Percentiles rank a stretch among this genome's conserved stretches.
Evolutionary conservation across 108 stramenopile genomes (phyloP).

Genomic region (Cyclostephanos invisitatus): DNA sequence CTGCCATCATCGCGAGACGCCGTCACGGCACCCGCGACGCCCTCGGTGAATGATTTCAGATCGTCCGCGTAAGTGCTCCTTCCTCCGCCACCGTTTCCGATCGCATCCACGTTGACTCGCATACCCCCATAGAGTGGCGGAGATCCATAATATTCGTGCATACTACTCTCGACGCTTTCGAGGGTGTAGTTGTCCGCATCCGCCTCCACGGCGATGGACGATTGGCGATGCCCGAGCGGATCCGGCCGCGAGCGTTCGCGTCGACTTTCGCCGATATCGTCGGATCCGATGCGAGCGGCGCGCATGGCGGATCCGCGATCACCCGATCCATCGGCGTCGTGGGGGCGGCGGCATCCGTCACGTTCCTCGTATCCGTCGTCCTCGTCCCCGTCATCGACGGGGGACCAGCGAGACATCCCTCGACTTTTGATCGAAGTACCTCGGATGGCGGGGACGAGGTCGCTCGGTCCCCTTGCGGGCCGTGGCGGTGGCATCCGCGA

Average conservation of each 20-base stretch:
- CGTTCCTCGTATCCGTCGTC: not conserved
- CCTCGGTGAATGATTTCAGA: constrained; percentile 17
- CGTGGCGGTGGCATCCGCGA: too few species aligned
- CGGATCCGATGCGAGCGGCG: too few species aligned
- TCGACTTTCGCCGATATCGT: too few species aligned
- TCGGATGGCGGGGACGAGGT: not conserved
- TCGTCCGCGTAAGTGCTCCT: constrained; percentile 22
- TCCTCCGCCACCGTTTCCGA: not conserved
- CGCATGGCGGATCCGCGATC: too few species aligned
- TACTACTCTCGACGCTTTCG: not conserved
- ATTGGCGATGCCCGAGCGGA: not conserved
- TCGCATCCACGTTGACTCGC: not conserved
- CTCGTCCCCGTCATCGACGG: not conserved
- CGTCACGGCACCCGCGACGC: constrained; percentile 5
- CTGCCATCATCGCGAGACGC: not conserved
- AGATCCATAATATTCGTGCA: not conserved
- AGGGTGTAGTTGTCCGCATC: not conserved
- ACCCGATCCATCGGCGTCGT: too few species aligned
- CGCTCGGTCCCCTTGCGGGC: too few species aligned
- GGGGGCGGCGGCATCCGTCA: not conserved
- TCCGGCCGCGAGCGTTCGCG: not conserved
- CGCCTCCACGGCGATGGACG: not conserved
- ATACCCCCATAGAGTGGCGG: constrained; percentile 23
- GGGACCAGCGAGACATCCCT: not conserved
- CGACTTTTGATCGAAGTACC: not conserved